Base-by-base conservation (phyloP, 768 basidiomycete genomes). In the Russula griseocarnosa region DNA sequence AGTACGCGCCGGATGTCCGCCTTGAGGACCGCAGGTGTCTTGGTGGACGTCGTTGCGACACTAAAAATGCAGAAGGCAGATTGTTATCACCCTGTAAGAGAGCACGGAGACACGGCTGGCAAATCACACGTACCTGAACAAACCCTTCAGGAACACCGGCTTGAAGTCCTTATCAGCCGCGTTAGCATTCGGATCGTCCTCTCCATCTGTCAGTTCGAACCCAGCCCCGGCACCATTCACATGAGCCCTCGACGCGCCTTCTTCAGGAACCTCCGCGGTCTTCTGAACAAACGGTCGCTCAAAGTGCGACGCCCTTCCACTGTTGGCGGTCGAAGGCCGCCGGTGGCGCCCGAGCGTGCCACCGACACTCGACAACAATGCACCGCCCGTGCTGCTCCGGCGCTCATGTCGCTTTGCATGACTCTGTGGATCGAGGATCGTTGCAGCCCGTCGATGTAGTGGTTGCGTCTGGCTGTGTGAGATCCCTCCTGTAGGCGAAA, bases 1-100 rank as follows among this genome's bases (percentile, higher is more conserved):
- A 98, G 81, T 1, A 97, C 95, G 14, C 84, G 83, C 55, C 83
- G 81, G 67, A 99, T 88, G 74, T 98, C 96, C 62, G 81, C 76
- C 74, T 92, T 90, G 76, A 98, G 86, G 10, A 83, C 79, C 16
- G 82, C 75, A 5, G 93, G 90, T 7, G 91, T 72, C 71, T 96
- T 98, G 5, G 94, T 94, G 30, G 94, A 90, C 2, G 97, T 99
- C 7, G 97, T 99, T 6, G 92, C 88, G 47, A 99, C 97, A 69
- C 93, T 92, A 68, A 14, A 34, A 67, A 22, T 11, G 30, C 46
- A 52, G 54, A 36, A 61, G 46, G 3, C 6, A 20, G 30, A 40
- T 38, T 55, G 55, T 59, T 52, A 63, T 55, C 42, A 20, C 14
- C 14, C n/a, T 54, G 30, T 38, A 30, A 14, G 32, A 26, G n/a